phyloP scores from a whole-genome alignment of 768 basidiomycete genomes.

The Suillus americanus region DNA sequence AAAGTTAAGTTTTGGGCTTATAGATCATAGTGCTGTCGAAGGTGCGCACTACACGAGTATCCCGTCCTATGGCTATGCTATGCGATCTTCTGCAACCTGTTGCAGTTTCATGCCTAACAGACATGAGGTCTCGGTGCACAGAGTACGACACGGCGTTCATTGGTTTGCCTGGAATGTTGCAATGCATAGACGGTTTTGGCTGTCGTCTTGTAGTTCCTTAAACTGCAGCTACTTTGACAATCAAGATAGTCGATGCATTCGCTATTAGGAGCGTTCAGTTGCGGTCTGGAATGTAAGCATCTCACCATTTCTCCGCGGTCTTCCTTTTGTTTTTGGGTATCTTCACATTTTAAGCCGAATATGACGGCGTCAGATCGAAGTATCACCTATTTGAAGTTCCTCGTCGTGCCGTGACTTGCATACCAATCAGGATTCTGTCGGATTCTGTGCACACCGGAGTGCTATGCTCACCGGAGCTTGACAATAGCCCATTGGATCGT shows the following conservation, averaged over 20 bases:
- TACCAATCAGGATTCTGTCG: not conserved
- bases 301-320: slow-evolving; percentile 1
- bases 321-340: not conserved
- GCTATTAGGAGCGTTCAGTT: not conserved
- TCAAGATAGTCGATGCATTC: not conserved
- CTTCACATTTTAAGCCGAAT: not conserved
- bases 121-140: slow-evolving; percentile 5
- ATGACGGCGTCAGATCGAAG: not conserved
- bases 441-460: not conserved
- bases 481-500: not conserved
- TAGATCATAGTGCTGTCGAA: slow-evolving; percentile 6
- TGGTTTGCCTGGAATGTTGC: not conserved
- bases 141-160: slow-evolving; percentile 4
- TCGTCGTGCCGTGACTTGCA: not conserved
- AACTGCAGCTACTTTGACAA: not conserved
- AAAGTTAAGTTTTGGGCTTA: slow-evolving; percentile 2
- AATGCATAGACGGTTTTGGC: not conserved
- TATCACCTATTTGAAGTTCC: not conserved
- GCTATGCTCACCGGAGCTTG: not conserved
- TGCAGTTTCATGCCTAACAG: not conserved
- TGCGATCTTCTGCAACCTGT: not conserved
- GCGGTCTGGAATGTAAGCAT: not conserved
- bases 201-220: not conserved
- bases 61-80: not conserved
- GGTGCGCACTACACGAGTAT: slow-evolving; percentile 2